Conservation (phyloP, 768 basidiomycete species). For the Leccinum subtestaceum region DNA sequence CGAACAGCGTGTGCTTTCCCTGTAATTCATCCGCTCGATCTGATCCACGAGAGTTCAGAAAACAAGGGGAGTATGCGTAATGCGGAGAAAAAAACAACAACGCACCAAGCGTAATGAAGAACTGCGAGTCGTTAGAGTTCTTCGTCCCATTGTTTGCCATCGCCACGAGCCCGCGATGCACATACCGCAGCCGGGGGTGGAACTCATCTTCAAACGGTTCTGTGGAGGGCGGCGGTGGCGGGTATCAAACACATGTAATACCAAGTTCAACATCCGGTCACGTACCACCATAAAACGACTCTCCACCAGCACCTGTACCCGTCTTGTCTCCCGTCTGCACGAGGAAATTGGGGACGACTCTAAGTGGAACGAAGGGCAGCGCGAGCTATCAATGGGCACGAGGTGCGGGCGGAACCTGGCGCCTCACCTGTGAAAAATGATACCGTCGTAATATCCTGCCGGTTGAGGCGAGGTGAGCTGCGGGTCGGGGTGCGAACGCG, state of each 20-base stretch:
- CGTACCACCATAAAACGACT: conserved; percentile 90
- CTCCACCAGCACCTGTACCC: conserved; percentile 88
- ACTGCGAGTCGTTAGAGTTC: conserved; percentile 92
- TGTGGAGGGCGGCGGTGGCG: conserved; percentile 24
- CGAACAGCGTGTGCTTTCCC: conserved; percentile 93
- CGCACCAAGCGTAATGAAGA: conserved; percentile 88
- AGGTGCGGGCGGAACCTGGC: background rate
- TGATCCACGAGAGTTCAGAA: conserved; percentile 26
- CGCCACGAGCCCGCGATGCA: conserved; percentile 86
- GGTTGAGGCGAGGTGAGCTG: conserved; percentile 6
- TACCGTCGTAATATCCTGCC: conserved; percentile 92
- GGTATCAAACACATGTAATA: background rate
- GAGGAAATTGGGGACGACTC: conserved; percentile 88
- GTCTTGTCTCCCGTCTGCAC: conserved; percentile 95
- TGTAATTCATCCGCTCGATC: conserved; percentile 92
- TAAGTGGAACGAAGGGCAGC: conserved; percentile 29
- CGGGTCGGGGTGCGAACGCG: background rate
- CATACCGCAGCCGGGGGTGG: conserved; percentile 85
- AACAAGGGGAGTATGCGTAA: background rate
- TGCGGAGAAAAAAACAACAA: conserved; percentile 2
- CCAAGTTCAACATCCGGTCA: background rate
- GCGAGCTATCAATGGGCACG: background rate
- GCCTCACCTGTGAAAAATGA: conserved; percentile 87
- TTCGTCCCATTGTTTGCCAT: conserved; percentile 92
- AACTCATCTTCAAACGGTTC: conserved; percentile 95